Evolutionary conservation across 2,329 filamentous ascomycete species (phyloP), one percentile per base, ranked within the genome.

Genomic region (Trichoderma atrobrunneum): DNA sequence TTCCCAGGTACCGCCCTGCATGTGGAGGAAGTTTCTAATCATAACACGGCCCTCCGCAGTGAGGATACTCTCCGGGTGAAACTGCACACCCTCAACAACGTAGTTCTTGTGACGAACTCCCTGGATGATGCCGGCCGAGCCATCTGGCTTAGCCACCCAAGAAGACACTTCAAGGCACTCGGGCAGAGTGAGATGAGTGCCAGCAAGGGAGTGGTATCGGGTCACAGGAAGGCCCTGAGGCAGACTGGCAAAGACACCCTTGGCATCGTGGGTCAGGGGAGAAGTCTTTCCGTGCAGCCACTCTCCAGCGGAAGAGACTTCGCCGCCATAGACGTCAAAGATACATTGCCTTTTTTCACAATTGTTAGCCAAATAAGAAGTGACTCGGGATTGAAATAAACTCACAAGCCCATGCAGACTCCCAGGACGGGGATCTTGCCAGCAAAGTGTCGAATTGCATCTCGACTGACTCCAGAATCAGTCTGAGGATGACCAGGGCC

Each of bases 271-370:
- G 54, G 90, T 89, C 78, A 99, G 85, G 65, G 92, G 91, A 2
- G 95, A 98, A 7, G 96, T 99, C 85, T 99, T 99, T 77, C 96
- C 96, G 79, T 99, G 96, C 70, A 99, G 86, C 78, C 98, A 98
- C 84, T 99, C 96, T 30, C 96, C 96, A 11, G 96, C 97, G 72
- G 94, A 95, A 79, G 91, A 92, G 64, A 99, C 96, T 65, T 92
- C 90, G 73, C 96, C 96, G 62, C 96, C 96, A 78, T 97, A 98
- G 36, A 94, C 91, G 70, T 96, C 93, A 80, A 97, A 95, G 75
- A 99, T 98, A 82, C 96, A 99, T 86, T 99, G 96, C 76, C 91
- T 93, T 18, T 26, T 61, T 34, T 43, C 21, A 72, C 43, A 54
- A 68, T 71, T 74, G 48, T 71, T 24, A 71, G 60, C 7, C 68